phyloP scores from a whole-genome alignment of 495 filamentous ascomycete species.

The Xylaria scruposa region DNA sequence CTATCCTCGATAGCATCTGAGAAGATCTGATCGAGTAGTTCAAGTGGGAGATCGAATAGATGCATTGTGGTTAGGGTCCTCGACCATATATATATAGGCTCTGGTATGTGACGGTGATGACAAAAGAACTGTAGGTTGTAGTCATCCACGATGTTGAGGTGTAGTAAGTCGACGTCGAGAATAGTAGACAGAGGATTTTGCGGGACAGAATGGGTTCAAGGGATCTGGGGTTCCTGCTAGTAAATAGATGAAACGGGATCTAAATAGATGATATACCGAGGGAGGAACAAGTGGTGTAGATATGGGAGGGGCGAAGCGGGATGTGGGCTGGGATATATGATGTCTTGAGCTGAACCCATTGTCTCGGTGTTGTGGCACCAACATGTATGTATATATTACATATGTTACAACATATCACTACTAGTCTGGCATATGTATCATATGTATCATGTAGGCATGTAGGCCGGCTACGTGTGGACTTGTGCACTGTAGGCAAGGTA shows the following conservation, averaged over 20 bases:
- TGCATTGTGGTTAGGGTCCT: slow-evolving; percentile 1
- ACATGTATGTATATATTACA: neutral
- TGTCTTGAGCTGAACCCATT: slow-evolving; percentile 8
- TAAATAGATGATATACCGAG: neutral
- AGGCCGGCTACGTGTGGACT: neutral
- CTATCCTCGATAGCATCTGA: slow-evolving; percentile 28
- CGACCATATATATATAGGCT: slow-evolving; percentile 6
- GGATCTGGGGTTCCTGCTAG: neutral
- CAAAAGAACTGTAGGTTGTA: neutral
- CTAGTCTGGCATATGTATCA: neutral
- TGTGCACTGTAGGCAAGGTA: slow-evolving; percentile 16
- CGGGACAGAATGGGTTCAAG: neutral
- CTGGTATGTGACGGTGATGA: neutral
- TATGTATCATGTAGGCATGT: neutral
- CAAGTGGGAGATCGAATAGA: slow-evolving; percentile 25
- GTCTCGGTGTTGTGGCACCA: slow-evolving; percentile 12
- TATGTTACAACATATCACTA: neutral
- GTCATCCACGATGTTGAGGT: slow-evolving; percentile 7
- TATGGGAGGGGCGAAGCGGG: neutral
- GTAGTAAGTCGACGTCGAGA: slow-evolving; percentile 20
- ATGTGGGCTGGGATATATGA: slow-evolving; percentile 12
- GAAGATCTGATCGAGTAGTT: slow-evolving; percentile 30
- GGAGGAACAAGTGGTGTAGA: neutral
- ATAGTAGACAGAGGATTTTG: slow-evolving; percentile 13
- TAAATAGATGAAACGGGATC: slow-evolving; percentile 15